These are phyloP conservation scores for Penicillium ochrochloron DNA, from an alignment of 495 filamentous ascomycete species.

Conservation along the genomic window DNA sequence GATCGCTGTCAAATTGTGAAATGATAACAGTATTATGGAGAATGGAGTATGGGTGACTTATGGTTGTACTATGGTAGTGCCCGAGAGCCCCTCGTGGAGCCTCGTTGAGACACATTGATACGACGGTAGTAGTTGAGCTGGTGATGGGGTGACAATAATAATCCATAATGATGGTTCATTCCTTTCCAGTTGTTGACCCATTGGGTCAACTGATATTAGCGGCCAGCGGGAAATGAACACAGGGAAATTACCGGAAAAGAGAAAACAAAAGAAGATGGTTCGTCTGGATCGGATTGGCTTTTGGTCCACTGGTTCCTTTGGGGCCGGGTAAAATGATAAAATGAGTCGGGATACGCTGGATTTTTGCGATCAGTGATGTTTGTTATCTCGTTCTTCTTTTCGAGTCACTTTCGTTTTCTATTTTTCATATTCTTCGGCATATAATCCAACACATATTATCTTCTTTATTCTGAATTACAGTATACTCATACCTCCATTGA, in stretches of 20 bases:
- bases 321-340: not conserved
- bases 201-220: too few species aligned
- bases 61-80: not conserved
- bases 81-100: not conserved
- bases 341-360: not conserved
- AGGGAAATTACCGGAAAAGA: constrained; percentile 10
- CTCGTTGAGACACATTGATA: constrained; percentile 11
- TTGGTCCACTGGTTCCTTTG: constrained; percentile 11
- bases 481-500: too few species aligned
- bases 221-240: not conserved
- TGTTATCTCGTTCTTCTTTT: not conserved
- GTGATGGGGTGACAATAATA: not conserved
- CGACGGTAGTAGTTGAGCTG: constrained; percentile 24
- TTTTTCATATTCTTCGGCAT: too few species aligned
- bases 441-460: too few species aligned
- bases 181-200: too few species aligned
- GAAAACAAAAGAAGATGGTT: not conserved
- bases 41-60: too few species aligned
- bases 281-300: constrained; percentile 11
- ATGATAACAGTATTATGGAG: not conserved
- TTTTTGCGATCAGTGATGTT: not conserved
- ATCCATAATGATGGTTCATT: too few species aligned
- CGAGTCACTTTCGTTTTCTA: not conserved
- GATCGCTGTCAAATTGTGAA: not conserved
- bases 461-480: too few species aligned